Conservation (phyloP, 352 stramenopile genomes). For the Elongisporangium prolatum region DNA sequence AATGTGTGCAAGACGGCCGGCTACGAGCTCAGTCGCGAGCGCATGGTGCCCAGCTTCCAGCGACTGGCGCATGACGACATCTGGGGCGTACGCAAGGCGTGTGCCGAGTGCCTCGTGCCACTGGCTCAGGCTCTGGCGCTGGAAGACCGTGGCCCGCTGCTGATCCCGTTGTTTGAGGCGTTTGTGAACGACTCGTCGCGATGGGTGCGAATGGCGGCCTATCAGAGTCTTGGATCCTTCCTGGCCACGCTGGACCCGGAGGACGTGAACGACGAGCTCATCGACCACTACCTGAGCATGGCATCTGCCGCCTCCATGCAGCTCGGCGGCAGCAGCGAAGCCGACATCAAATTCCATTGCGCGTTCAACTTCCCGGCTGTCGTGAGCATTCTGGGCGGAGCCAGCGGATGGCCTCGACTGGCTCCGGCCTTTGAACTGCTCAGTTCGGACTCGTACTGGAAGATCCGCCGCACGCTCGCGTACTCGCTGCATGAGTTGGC, state of each 20-base stretch:
- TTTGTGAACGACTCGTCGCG: slow-evolving; percentile 89
- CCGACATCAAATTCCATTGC: slow-evolving; percentile 90
- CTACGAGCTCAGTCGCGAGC: slow-evolving; percentile 67
- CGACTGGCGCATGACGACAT: slow-evolving; percentile 92
- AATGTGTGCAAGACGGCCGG: slow-evolving; percentile 86
- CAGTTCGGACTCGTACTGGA: slow-evolving; percentile 81
- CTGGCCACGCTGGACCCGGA: slow-evolving; percentile 80
- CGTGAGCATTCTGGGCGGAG: slow-evolving; percentile 64
- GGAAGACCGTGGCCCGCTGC: slow-evolving; percentile 56
- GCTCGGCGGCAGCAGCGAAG: slow-evolving; percentile 66
- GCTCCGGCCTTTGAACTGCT: slow-evolving; percentile 78
- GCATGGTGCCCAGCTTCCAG: slow-evolving; percentile 89
- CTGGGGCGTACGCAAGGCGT: slow-evolving; percentile 91
- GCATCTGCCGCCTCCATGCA: slow-evolving; percentile 49
- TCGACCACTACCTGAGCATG: slow-evolving; percentile 86
- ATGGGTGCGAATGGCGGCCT: slow-evolving; percentile 93
- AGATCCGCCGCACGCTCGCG: slow-evolving; percentile 89
- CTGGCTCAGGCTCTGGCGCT: slow-evolving; percentile 83
- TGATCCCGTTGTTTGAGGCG: slow-evolving; percentile 88
- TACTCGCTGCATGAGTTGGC: slow-evolving; percentile 90
- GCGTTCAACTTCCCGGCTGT: slow-evolving; percentile 91
- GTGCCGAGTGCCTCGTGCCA: slow-evolving; percentile 86
- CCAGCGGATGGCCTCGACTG: slow-evolving; percentile 66
- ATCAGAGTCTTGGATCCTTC: slow-evolving; percentile 85
- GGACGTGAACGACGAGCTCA: slow-evolving; percentile 73